phyloP scores from a whole-genome alignment of 352 stramenopile genomes.

The Phytopythium boreale region DNA sequence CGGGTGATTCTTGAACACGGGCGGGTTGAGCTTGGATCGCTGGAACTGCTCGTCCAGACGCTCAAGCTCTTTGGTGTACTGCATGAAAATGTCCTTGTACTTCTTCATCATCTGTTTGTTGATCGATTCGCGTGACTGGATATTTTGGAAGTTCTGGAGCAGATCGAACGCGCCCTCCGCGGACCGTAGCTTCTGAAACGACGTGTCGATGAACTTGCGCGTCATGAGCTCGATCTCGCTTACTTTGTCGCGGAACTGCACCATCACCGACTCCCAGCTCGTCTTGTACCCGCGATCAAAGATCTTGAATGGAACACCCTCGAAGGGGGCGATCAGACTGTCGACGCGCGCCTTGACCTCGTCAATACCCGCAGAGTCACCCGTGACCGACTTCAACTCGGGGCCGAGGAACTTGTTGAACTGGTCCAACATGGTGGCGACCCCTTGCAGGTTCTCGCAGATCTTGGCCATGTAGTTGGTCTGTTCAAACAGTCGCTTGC shows the following conservation, averaged over 20 bases:
- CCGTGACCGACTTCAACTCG: conserved; percentile 94
- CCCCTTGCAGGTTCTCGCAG: conserved; percentile 92
- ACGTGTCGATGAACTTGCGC: conserved; percentile 93
- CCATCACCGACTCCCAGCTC: conserved; percentile 94
- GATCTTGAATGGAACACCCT: conserved; percentile 91
- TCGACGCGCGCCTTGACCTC: conserved; percentile 91
- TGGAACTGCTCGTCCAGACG: conserved; percentile 91
- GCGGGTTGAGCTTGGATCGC: conserved; percentile 70
- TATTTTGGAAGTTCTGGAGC: conserved; percentile 97
- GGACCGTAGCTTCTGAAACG: conserved; percentile 94
- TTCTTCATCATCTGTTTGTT: conserved; percentile 97
- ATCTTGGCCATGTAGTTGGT: conserved; percentile 97
- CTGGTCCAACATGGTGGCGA: conserved; percentile 91
- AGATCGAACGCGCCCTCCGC: conserved; percentile 95
- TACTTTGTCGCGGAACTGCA: conserved; percentile 93
- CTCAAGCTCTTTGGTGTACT: conserved; percentile 96
- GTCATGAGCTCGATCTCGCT: conserved; percentile 95
- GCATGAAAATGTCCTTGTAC: conserved; percentile 95
- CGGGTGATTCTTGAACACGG: conserved; percentile 93
- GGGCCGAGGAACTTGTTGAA: conserved; percentile 96
- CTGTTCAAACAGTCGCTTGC: conserved; percentile 93
- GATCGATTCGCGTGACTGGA: conserved; percentile 93
- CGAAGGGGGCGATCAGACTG: conserved; percentile 81
- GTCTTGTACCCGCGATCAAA: conserved; percentile 94
- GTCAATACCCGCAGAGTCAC: conserved; percentile 93